These are phyloP conservation scores for Hypoxylon subgilvum DNA, from an alignment of 495 filamentous ascomycete species.

Conservation along the genomic window DNA sequence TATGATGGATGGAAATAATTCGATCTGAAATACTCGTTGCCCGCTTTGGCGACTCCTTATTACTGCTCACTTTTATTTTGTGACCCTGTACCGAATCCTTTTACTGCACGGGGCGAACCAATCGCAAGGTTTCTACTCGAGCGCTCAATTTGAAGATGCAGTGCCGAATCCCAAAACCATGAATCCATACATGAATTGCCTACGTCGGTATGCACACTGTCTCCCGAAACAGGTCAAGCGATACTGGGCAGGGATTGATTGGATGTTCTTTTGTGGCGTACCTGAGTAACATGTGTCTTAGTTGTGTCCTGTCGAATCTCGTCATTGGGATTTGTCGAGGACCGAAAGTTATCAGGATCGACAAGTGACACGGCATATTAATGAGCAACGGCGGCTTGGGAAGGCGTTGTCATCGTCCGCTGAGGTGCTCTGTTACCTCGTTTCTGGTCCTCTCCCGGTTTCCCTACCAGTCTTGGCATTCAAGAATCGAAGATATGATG, in stretches of 20 bases:
- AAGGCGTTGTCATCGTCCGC: neutral
- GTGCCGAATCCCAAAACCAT: slow-evolving; percentile 3
- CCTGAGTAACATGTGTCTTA: slow-evolving; percentile 18
- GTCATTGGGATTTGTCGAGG: slow-evolving; percentile 3
- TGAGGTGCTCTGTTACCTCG: neutral
- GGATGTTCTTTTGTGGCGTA: slow-evolving; percentile 4
- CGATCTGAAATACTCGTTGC: slow-evolving; percentile 25
- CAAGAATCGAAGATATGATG: neutral
- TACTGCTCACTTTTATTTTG: slow-evolving; percentile 2
- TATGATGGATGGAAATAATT: slow-evolving; percentile 26
- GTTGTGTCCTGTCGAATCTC: neutral
- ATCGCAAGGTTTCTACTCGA: neutral
- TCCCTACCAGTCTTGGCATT: neutral
- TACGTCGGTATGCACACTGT: slow-evolving; percentile 12
- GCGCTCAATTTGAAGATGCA: neutral
- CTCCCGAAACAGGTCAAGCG: slow-evolving; percentile 16
- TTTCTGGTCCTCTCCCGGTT: neutral
- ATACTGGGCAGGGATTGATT: slow-evolving; percentile 3
- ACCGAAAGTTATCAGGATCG: slow-evolving; percentile 4
- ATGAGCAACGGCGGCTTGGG: neutral
- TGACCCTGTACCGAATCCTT: slow-evolving; percentile 15
- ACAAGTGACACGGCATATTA: neutral
- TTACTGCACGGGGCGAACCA: slow-evolving; percentile 2
- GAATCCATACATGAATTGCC: slow-evolving; percentile 9
- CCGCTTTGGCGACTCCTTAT: slow-evolving; percentile 12